A percentile compares a stretch with the other conserved stretches of the same genome.
phyloP scores from a whole-genome alignment of 2,329 filamentous ascomycete genomes.

The Pseudonectria buxi region DNA sequence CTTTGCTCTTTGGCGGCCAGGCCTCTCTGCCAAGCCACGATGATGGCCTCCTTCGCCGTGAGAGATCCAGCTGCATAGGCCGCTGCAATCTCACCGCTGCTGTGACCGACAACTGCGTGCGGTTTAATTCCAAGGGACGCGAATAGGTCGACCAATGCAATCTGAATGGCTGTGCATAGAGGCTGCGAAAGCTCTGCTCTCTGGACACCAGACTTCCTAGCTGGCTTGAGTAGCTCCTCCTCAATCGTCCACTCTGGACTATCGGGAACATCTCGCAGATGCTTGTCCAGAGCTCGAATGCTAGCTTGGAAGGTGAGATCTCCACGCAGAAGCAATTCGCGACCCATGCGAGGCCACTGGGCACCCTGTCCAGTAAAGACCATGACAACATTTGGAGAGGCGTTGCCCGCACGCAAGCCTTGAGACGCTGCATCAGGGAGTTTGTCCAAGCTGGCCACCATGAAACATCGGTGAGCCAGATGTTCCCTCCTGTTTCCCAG shows the following conservation, averaged over 20 bases:
- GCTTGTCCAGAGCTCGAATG: conserved; percentile 4
- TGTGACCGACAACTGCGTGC: conserved; percentile 29
- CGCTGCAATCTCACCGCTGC: conserved; percentile 34
- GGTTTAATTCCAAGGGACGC: conserved; percentile 23
- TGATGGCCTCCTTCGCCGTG: conserved; percentile 20
- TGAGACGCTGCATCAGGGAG: neutral
- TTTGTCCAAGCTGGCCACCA: conserved; percentile 1
- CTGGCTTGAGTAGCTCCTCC: conserved; percentile 12
- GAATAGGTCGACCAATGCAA: conserved; percentile 34
- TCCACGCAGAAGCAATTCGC: conserved; percentile 10
- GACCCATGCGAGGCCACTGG: conserved; percentile 27
- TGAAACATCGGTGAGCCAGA: conserved; percentile 16
- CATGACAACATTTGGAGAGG: conserved; percentile 10
- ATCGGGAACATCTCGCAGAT: conserved; percentile 1
- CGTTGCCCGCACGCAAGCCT: neutral
- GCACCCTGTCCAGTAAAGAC: conserved; percentile 32
- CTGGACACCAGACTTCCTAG: conserved; percentile 19
- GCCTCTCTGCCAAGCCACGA: conserved; percentile 34
- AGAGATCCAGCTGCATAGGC: conserved; percentile 23
- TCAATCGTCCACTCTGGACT: conserved; percentile 12
- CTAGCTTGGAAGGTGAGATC: conserved; percentile 9
- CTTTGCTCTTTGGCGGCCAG: conserved; percentile 5
- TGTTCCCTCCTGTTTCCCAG: conserved; percentile 23
- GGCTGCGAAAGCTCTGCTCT: conserved; percentile 30
- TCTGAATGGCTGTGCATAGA: conserved; percentile 36